Base-by-base conservation (phyloP, 129 eudicot genomes). In the Lactuca saligna region DNA sequence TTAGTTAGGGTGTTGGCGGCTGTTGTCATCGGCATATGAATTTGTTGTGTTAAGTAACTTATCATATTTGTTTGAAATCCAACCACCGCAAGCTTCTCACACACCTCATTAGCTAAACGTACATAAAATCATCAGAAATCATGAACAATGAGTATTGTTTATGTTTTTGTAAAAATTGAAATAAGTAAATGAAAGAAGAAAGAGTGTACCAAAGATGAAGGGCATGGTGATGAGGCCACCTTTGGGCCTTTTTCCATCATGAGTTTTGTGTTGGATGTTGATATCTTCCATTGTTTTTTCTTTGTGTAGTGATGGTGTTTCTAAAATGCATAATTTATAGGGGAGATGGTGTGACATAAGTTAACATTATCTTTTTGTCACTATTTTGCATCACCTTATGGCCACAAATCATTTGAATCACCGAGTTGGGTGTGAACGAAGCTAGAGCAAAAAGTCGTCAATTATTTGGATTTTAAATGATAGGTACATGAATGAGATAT, bases 21-120 rank as follows among this genome's bases (percentile, higher is more conserved):
- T 69, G 74, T 79, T 8, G 85, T 85, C 61, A 90, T 62, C 1
- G 97, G 97, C 91, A 90, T 61, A 77, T 87, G 89, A 17, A 90
- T 78, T 57, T 84, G 80, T 61, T 69, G 81, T 0, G 97, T 90
- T 20, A 90, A 84, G 75, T 90, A 90, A 31, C 91, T 87, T 56
- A 90, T 87, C 91, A 90, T 82, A 76, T 90, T 90, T 20, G 88
- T 85, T 29, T 87, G 89, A 78, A 84, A 90, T 31, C 97, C 97
- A n/a, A 80, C 79, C 4, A 64, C 81, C 3, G 95, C 97, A 54
- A 90, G 71, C 75, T 80, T 84, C 44, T 90, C 97, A 17, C 89
- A 82, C 63, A 82, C 73, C 73, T 90, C 97, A 54, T 82, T 90
- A 7, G 91, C 97, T 90, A 79, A 59, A 54, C n/a, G 13, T 57